Evolutionary conservation across 2,329 filamentous ascomycete species (phyloP), one percentile per base, ranked within the genome.

Genomic region (Fusarium domesticum): DNA sequence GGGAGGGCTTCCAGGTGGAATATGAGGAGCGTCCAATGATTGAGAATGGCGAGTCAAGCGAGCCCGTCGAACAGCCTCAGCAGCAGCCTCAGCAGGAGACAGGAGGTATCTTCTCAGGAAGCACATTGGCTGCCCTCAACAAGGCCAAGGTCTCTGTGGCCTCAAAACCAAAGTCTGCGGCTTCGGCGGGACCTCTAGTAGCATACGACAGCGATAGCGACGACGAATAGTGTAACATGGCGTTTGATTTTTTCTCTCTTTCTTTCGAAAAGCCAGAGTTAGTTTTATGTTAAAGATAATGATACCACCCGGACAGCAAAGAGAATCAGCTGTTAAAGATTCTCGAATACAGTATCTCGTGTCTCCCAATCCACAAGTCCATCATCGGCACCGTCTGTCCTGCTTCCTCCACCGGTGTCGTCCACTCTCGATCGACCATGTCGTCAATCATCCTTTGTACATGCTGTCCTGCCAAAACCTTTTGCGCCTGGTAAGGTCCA

Each of bases 131-230:
- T 5, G 89, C 89, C 2, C 68, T 98, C 45, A 84, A 84, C 60
- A 70, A 72, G 50, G 71, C 76, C 42, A 74, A 75, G 53, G 72
- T 80, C 4, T 66, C 76, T 7, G 72, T 81, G 38, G 72, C 78
- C 33, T 72, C 75, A 23, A 80, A 78, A 62, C 67, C 73, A 18
- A 76, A 81, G 40, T 67, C 77, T 8, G 69, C 76, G 7, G 70
- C 77, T 8, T 53, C 80, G 19, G 67, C 78, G 15, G 89, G 88
- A 2, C 87, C 89, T 6, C 70, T 97, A 53, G 93, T 96, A 16
- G 87, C 79, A 18, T 98, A 98, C 61, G 90, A 93, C 67, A 87
- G 90, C 63, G 90, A 95, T 68, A 87, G 90, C 63, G 91, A 96
- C 48, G 86, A 75, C 43, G 70, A 75, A 61, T 70, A 67, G 64